Evolutionary conservation across 768 basidiomycete genomes (phyloP), one percentile per base, ranked within the genome.

Genomic region (button mushroom (Agaricus bisporus)): DNA sequence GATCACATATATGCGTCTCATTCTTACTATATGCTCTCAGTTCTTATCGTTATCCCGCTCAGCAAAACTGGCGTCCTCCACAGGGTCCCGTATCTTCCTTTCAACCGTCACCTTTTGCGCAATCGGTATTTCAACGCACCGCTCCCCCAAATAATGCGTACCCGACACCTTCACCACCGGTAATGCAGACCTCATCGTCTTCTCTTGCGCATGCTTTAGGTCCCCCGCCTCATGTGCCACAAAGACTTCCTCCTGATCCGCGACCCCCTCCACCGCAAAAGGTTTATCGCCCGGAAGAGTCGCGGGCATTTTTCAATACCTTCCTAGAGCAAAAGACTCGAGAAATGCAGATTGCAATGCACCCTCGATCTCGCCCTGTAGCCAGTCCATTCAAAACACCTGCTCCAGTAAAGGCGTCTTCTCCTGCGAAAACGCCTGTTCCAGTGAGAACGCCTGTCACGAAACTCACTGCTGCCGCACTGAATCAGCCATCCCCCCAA

Each of bases 201-300:
- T 90, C 88, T 11, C 78, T 89, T 52, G 88, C 88, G 4, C 76
- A 75, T 64, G 89, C 89, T 3, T 76, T 91, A 20, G 86, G 85
- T 25, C 44, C 41, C 39, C 54, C 54, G 4, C 48, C 48, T 22
- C 50, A 39, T n/a, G 29, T 37, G 17, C 61, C 58, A 25, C 51
- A 52, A 28, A 58, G 53, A 38, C 58, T 28, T 9, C 55, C 36
- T 29, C 38, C 61, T 48, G 15, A 41, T 47, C 18, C 8, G 11
- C 58, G 45, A n/a, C 54, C 22, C 9, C 61, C 62, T 32, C 59
- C 53, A 3, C 62, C 62, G 11, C 52, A 60, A 14, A 70, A 61
- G 18, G 60, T 69, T 8, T 79, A 79, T 60, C 66, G 69, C 17
- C 76, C 85, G 5, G 73, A 79, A 51, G 81, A 89, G 42, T 88